These are phyloP conservation scores for Penicillium sp. DNA, from an alignment of 2,329 filamentous ascomycete species.

Conservation along the genomic window DNA sequence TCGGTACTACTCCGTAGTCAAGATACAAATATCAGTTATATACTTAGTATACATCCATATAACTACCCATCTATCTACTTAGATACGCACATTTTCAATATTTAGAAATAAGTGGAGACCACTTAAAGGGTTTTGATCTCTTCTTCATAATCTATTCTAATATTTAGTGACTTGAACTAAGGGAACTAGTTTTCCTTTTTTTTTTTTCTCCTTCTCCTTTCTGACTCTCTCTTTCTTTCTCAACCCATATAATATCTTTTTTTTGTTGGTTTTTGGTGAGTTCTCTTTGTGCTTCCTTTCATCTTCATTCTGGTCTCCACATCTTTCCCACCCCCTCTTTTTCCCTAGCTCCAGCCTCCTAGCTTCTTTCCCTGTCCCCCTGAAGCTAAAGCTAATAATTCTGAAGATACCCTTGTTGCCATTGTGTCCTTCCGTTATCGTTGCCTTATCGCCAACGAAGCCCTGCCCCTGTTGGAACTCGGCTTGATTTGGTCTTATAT, in stretches of 20 bases:
- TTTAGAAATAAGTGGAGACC: conserved; percentile 8
- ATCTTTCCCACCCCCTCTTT: conserved; percentile 15
- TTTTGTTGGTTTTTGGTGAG: background rate
- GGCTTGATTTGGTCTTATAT: background rate
- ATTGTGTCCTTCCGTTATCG: conserved; percentile 8
- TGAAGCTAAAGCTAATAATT: conserved; percentile 18
- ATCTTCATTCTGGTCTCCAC: conserved; percentile 18
- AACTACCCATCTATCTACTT: too few relatives aligned
- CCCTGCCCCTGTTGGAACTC: conserved; percentile 1
- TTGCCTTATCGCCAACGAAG: background rate
- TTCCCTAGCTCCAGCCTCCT: conserved; percentile 20
- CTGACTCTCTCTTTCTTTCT: background rate
- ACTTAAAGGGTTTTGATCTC: background rate
- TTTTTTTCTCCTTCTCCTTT: background rate
- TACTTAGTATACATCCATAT: background rate
- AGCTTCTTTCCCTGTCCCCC: conserved; percentile 10
- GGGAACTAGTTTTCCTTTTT: conserved; percentile 3
- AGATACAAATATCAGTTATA: too few relatives aligned
- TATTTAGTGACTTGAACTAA: background rate
- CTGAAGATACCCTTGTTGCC: conserved; percentile 3
- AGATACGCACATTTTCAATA: background rate
- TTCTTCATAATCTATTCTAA: background rate
- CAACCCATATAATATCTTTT: background rate
- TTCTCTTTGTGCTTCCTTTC: background rate
- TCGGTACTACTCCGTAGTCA: too few relatives aligned